Base-by-base conservation (phyloP, 371 early-diverging fungal species). In the Mucor velutinosus region DNA sequence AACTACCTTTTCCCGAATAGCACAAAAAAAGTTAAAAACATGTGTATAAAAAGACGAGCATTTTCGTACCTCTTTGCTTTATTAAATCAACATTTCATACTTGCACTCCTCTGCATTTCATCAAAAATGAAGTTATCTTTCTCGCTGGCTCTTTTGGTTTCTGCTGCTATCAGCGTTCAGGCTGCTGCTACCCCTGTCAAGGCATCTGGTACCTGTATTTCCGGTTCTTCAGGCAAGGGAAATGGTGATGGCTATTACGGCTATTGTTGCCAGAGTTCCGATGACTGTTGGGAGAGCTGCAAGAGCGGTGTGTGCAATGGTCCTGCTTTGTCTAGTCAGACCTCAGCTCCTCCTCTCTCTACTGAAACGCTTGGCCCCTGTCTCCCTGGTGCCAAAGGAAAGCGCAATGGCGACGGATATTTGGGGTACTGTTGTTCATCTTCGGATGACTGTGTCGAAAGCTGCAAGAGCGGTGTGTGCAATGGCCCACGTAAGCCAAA, bases 201-300 rank as follows among this genome's bases (percentile, higher is more conserved):
- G 14, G 4, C 66, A 11, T 33, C 53, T 17, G n/a, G 10, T 4
- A 32, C 6, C 4, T 65, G 66, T 29, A 4, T 37, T 10, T 27
- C 64, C 7, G 64, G 64, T 21, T 59, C 69, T 7, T 60, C 35
- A 35, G 57, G 65, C n/a, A 45, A 43, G 11, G 61, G 61, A 3
- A 53, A 59, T n/a, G 69, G 69, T 0, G 55, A 69, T 43, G 69
- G 69, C 0, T 69, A 69, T 30, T 53, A 53, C 0, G 69, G 64
- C 10, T 51, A 39, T 32, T 69, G 69, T 17, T 69, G 69, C 14
- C 51, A 56, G 21, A n/a, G 29, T 33, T 43, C 58, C 33, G 21
- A 49, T 11, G 69, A 69, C 19, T 69, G 69, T 59, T 19, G 33
- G 8, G 69, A 64, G 14, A 37, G 41, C 25, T 69, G 69, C 32